A percentile compares a stretch with the other conserved stretches of the same genome.
phyloP scores from a whole-genome alignment of 768 basidiomycete species.

The Lanmaoa pseudosensibilis region DNA sequence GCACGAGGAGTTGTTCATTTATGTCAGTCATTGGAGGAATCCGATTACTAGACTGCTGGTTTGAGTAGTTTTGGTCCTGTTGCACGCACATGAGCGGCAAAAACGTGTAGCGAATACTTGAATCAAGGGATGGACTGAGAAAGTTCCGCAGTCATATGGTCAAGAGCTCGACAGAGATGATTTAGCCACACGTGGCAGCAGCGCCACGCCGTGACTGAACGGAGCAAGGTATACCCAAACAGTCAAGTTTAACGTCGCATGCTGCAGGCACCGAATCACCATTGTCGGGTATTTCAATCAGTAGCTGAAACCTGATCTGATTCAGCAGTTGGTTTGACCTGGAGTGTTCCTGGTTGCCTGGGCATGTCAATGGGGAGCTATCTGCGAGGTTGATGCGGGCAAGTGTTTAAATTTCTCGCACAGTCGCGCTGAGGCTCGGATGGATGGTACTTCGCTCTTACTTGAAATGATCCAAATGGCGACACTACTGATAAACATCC shows the following conservation, averaged over 20 bases:
- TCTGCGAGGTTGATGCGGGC: neutral
- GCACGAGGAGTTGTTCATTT: conserved; percentile 54
- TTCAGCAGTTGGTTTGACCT: neutral
- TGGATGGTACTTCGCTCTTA: neutral
- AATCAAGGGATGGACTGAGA: neutral
- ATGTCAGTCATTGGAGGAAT: conserved; percentile 13
- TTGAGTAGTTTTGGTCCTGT: neutral
- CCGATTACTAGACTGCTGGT: neutral
- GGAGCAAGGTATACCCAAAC: neutral
- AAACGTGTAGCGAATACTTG: neutral
- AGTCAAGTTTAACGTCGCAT: neutral
- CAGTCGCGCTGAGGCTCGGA: neutral
- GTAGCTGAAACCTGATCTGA: neutral
- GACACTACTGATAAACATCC: neutral
- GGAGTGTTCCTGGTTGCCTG: neutral
- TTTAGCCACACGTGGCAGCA: neutral
- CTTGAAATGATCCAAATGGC: neutral
- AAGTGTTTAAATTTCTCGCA: neutral
- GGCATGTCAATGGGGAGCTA: too few relatives aligned
- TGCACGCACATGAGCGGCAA: neutral
- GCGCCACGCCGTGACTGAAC: neutral
- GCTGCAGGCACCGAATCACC: neutral
- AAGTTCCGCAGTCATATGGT: neutral
- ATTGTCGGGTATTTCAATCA: neutral
- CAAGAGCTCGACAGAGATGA: neutral